Evolutionary conservation across 495 filamentous ascomycete genomes (phyloP).

Genomic region (Xylaria sp.): DNA sequence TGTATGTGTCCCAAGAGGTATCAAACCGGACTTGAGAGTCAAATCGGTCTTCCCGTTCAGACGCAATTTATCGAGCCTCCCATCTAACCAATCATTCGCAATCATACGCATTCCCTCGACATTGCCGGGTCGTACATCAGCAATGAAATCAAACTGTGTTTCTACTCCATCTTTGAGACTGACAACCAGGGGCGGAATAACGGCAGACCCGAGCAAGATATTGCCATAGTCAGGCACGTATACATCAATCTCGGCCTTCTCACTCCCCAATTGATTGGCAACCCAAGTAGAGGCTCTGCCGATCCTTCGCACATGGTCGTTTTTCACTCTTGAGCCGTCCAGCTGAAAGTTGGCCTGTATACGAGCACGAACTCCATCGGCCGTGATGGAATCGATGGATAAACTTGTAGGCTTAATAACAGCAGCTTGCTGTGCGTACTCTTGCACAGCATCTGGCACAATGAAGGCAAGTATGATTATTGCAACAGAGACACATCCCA

Average conservation of each 20-base stretch:
- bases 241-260: constrained; percentile 72
- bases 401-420: constrained; percentile 81
- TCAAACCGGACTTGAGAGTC: constrained; percentile 75
- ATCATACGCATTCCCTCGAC: constrained; percentile 79
- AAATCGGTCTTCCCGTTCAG: constrained; percentile 75
- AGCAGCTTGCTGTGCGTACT: constrained; percentile 83
- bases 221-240: constrained; percentile 86
- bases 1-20: constrained; percentile 75
- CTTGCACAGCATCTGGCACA: constrained; percentile 76
- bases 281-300: constrained; percentile 86
- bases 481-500: constrained; percentile 48
- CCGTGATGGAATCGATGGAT: constrained; percentile 82
- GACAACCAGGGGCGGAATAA: constrained; percentile 73
- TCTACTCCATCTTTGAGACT: constrained; percentile 76
- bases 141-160: constrained; percentile 78
- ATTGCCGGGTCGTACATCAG: constrained; percentile 76
- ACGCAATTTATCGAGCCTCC: constrained; percentile 69
- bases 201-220: constrained; percentile 76
- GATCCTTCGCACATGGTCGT: constrained; percentile 70
- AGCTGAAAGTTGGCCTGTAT: constrained; percentile 81
- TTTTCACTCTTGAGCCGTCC: constrained; percentile 75
- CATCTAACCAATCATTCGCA: constrained; percentile 86
- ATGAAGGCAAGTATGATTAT: constrained; percentile 73
- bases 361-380: constrained; percentile 75
- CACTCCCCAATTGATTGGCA: constrained; percentile 71